Evolutionary conservation across 2,329 filamentous ascomycete species (phyloP), one percentile per base, ranked within the genome.

Genomic region (Cladosporium phlei): DNA sequence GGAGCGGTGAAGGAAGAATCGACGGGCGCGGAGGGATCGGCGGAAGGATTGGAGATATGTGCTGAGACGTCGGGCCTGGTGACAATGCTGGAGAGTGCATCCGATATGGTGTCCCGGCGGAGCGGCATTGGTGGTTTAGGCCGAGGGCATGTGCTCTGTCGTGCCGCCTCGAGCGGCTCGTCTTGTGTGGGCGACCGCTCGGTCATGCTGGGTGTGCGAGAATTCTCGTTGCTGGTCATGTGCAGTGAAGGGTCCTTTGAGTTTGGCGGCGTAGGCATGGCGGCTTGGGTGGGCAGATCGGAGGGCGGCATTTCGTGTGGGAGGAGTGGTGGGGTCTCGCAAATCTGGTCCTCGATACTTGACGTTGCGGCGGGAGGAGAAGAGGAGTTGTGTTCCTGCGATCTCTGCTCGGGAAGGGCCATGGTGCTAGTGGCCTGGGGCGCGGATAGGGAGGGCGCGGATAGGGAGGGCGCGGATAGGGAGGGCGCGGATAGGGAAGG

Each of bases 11-110:
- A 22, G 16, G 39, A 33, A 22, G 42, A 14, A 5, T 46, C 42
- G n/a, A 22, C 24, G 9, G 32, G 32, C 11, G 30, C 16, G n/a
- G 73, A 67, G 4, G 65, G 67, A 66, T 70, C 72, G 59, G 74
- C 73, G 62, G 75, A 76, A 54, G 84, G 83, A 52, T 83, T 85
- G 58, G 83, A 86, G 56, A 87, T 76, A 66, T 87, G 79, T 64
- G 82, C 83, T 69, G 80, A 74, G 59, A 86, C 80, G 60, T 73
- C 72, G 49, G 75, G 77, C 57, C 78, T 78, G 56, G 79, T 80
- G 58, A 84, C 76, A 59, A 83, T 72, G 62, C 76, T 79, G 55
- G 82, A 80, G 59, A 86, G 71, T 56, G 85, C 80, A n/a, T 43
- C 39, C 8, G 39, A 43, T 16, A 43, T 33, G 32, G 68, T 69